Conservation (phyloP, 2,329 filamentous ascomycete genomes). For the Neonectria neomacrospora region DNA sequence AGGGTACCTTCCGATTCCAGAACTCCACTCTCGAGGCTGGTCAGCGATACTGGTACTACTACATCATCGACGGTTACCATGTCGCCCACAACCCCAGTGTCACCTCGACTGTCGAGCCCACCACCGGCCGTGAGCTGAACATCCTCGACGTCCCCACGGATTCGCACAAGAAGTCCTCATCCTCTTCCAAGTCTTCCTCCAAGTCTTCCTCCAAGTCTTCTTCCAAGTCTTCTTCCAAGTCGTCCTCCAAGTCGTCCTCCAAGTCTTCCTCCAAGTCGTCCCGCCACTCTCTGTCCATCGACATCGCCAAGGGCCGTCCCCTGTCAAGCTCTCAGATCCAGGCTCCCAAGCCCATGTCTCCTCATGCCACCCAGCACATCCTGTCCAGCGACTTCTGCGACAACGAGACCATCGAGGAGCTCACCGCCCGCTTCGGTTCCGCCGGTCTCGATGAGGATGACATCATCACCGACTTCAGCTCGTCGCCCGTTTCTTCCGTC, state of each 20-base stretch:
- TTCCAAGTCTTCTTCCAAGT: constrained; percentile 58
- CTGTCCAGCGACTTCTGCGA: constrained; percentile 82
- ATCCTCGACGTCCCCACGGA: constrained; percentile 86
- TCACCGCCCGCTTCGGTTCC: constrained; percentile 78
- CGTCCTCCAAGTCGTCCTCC: constrained; percentile 54
- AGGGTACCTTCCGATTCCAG: constrained; percentile 96
- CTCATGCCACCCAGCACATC: constrained; percentile 88
- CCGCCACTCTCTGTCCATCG: constrained; percentile 60
- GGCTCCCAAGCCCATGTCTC: constrained; percentile 88
- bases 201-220: constrained; percentile 50
- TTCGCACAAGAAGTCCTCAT: constrained; percentile 54
- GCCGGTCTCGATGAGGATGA: constrained; percentile 66
- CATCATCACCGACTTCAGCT: constrained; percentile 64
- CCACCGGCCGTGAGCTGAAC: constrained; percentile 96
- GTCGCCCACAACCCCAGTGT: constrained; percentile 95
- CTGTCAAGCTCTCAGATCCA: constrained; percentile 90
- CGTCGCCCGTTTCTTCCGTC: constrained; percentile 72
- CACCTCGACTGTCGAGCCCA: constrained; percentile 90
- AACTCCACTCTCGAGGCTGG: constrained; percentile 85
- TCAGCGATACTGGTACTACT: constrained; percentile 99
- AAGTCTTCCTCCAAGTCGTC: constrained; percentile 58
- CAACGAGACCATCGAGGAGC: constrained; percentile 79
- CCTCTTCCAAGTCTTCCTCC: constrained; percentile 56
- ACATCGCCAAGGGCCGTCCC: constrained; percentile 88
- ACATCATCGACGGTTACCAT: constrained; percentile 99